Base-by-base conservation (phyloP, 139 green algal genomes). In the Volvox reticuliferus region DNA sequence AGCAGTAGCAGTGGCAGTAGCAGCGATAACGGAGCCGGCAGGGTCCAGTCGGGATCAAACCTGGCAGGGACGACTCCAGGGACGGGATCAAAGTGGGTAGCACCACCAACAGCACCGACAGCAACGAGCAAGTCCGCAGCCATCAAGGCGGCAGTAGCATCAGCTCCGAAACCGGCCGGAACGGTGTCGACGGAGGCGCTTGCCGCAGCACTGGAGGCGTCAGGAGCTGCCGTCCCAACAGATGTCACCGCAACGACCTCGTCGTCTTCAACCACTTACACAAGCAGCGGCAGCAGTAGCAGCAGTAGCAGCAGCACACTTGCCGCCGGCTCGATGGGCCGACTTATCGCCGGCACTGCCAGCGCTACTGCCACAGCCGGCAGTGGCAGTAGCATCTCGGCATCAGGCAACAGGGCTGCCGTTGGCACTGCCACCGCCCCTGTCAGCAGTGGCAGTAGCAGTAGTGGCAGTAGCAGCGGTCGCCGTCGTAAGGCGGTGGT, bases 401-500 rank as follows among this genome's bases (percentile, higher is more conserved):
- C 12, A 5, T 5, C 65, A 30, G 65, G 21, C 3, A 12, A 2
- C 3, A 28, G 21, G 21, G 12, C 12, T 73, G 65, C 65, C 3
- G 12, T 28, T 73, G 65, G 21, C 24, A 12, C 65, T 73, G 65
- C 65, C 24, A 12, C 65, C 12, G 79, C 79, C 61, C 12, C 30
- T 30, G 18, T 0, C 79, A 28, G 82, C 65, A 35, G 33, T 67
- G 24, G 61, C 62, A 2, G 30, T 22, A 67, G 63, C 63, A 77
- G 26, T 61, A 75, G 55, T 30, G 61, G 80, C 80, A 87, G 61
- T 71, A 82, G 85, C 55, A 33, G 75, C 63, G 87, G 33, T 9
- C 44, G 44, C 44, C 44, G 44, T 55, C 44, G 5, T 55, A 55
- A 55, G 44, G 93, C 93, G 26, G 86, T 97, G 28, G 94, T 97